A percentile compares a stretch with the other conserved stretches of the same genome.
These are phyloP conservation scores for Clonostachys byssicola DNA, from an alignment of 2,329 filamentous ascomycete species.

Conservation along the genomic window DNA sequence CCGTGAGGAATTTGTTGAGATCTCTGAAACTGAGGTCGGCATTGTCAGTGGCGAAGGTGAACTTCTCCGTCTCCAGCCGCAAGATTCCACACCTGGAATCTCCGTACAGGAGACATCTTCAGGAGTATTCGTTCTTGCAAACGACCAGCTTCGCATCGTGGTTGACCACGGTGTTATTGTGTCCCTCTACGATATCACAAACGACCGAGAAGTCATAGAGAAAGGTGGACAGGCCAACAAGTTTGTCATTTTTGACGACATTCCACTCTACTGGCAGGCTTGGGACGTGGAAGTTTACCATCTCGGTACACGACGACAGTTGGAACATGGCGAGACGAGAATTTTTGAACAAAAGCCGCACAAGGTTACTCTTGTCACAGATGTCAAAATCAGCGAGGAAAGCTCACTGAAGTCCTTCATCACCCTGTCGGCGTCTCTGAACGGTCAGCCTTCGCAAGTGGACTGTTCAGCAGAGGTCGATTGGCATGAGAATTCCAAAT, in stretches of 20 bases:
- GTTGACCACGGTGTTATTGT: constrained; percentile 75
- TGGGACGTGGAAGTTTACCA: constrained; percentile 99
- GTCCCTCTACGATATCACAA: constrained; percentile 73
- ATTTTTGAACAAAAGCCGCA: constrained; percentile 71
- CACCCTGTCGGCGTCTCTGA: constrained; percentile 66
- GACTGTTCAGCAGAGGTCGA: constrained; percentile 85
- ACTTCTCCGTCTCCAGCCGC: constrained; percentile 42
- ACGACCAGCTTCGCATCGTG: constrained; percentile 69
- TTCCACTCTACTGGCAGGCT: constrained; percentile 94
- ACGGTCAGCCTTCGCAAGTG: constrained; percentile 58
- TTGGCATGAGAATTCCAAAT: constrained; percentile 96
- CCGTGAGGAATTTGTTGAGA: constrained; percentile 67
- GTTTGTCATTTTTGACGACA: constrained; percentile 93
- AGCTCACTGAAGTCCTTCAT: constrained; percentile 87
- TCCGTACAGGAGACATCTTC: constrained; percentile 43
- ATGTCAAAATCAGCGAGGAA: constrained; percentile 81
- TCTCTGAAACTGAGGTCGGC: constrained; percentile 48
- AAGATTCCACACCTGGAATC: constrained; percentile 44
- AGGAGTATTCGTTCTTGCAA: constrained; percentile 74
- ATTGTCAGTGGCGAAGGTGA: constrained; percentile 54
- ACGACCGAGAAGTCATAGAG: constrained; percentile 74
- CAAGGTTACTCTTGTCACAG: constrained; percentile 76
- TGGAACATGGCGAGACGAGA: constrained; percentile 62
- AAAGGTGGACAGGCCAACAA: constrained; percentile 77
- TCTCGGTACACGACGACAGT: constrained; percentile 76